Evolutionary conservation across 805 yeast genomes (phyloP), one percentile per base, ranked within the genome.

Genomic region (Candida arabinofermentans): DNA sequence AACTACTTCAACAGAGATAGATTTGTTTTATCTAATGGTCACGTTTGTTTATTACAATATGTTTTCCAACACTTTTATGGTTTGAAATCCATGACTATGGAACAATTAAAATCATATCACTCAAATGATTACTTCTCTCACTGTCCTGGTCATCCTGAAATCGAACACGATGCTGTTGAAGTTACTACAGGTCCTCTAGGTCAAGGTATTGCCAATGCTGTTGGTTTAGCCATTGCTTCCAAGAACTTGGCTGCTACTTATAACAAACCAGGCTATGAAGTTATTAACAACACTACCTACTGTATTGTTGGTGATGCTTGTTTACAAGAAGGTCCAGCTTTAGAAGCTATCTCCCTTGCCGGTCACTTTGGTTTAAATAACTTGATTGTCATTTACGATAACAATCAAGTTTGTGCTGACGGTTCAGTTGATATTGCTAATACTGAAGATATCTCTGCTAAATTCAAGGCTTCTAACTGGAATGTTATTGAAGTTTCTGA

Each of bases 101-200:
- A 88, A 34, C 98, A 91, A 69, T 75, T 91, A 69, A 83, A 88
- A 74, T 70, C 77, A 49, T 93, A 93, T 74, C 55, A 51, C 37
- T 48, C 55, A 8, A 83, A 97, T 74, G 93, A 86, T 70, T 70
- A 86, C 64, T 75, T 76, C 64, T 89, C 98, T 48, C 82, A 81
- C 70, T 85, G 96, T 49, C 98, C 99, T 39, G 99, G 99, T 55
- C 99, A 91, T 72, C 99, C 99, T 41, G 99, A 91, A 73, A 77
- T 73, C 49, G 95, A 87, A 63, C 77, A 86, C 49, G 89, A 91
- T 43, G 98, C 97, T 62, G 82, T 89, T 47, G 99, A 91, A 66
- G 96, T 90, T 58, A 89, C 98, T 66, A 91, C 98, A 46, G 99
- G 99, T 69, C 98, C 99, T 43, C 81, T 91, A 60, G 99, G 99